A percentile compares a stretch with the other conserved stretches of the same genome.
These are phyloP conservation scores for Coccomyxa sp. DNA, from an alignment of 139 green algal genomes.

Conservation along the genomic window DNA sequence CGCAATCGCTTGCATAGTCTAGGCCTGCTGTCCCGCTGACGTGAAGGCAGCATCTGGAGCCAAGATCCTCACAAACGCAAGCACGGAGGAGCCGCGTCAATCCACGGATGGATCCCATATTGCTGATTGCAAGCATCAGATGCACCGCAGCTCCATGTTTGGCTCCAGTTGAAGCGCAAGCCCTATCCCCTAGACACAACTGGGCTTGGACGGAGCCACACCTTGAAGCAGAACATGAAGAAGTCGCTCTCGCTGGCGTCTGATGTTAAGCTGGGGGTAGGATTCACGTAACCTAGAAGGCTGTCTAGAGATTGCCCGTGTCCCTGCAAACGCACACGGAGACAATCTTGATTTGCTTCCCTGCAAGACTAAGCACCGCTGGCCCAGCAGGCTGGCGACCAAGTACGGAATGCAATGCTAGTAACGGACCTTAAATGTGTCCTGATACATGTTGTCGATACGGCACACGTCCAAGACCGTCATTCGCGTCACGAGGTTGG, in stretches of 20 bases:
- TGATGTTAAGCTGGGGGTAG: background rate
- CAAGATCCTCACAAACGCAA: no score
- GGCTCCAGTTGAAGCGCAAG: no score
- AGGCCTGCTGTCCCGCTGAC: no score
- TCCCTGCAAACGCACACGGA: no score
- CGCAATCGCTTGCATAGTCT: no score
- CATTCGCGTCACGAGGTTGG: background rate
- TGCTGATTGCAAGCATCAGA: no score
- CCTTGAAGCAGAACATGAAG: conserved; percentile 1
- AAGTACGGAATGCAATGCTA: background rate
- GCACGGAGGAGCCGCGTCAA: no score
- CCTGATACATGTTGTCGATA: background rate
- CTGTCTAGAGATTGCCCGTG: background rate
- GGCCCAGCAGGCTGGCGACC: background rate
- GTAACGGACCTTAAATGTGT: background rate
- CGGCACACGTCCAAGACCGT: background rate
- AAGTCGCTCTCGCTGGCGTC: background rate
- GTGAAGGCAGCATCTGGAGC: no score
- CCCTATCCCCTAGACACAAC: no score
- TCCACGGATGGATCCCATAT: no score
- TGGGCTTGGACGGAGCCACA: background rate
- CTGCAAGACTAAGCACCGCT: background rate
- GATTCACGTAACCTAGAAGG: background rate
- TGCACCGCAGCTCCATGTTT: no score
- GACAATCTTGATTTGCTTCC: background rate